Conservation (phyloP, 192 early-diverging fungal genomes). For the Oehlia diaphana region DNA sequence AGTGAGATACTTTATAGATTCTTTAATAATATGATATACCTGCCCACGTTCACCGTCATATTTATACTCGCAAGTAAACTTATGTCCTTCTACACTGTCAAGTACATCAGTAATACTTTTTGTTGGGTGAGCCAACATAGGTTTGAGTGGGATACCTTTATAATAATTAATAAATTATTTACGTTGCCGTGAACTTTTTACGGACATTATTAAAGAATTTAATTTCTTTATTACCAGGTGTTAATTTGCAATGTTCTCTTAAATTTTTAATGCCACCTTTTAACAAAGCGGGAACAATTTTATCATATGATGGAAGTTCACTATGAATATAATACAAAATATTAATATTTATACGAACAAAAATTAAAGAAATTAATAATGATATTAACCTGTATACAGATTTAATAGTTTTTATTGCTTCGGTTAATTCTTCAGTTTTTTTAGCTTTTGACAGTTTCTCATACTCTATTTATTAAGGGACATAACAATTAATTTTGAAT, state of each 20-base stretch:
- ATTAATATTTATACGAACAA: neutral
- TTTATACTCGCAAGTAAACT: slow-evolving; percentile 98
- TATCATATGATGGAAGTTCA: slow-evolving; percentile 91
- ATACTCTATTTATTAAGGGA: slow-evolving; percentile 30
- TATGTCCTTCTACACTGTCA: slow-evolving; percentile 88
- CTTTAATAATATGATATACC: slow-evolving; percentile 38
- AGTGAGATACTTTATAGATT: neutral
- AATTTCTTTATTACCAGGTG: slow-evolving; percentile 59
- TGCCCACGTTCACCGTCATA: slow-evolving; percentile 87
- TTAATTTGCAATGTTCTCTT: slow-evolving; percentile 80
- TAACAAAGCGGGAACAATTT: slow-evolving; percentile 84
- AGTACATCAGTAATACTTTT: slow-evolving; percentile 91
- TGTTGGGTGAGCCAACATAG: slow-evolving; percentile 99
- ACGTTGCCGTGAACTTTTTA: neutral
- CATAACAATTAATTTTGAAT: neutral
- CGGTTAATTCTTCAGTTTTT: slow-evolving; percentile 34
- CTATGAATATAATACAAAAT: slow-evolving; percentile 39
- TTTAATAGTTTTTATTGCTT: slow-evolving; percentile 57
- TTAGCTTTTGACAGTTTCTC: slow-evolving; percentile 39
- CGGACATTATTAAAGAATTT: neutral
- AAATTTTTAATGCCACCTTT: slow-evolving; percentile 71
- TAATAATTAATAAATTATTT: neutral
- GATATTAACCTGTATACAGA: slow-evolving; percentile 46
- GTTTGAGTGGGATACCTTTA: slow-evolving; percentile 91
- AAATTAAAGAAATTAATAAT: neutral